Percentiles rank a stretch among this genome's conserved stretches.
These are phyloP conservation scores for Eremothecium coryli DNA, from an alignment of 1,139 yeast genomes.

Conservation along the genomic window DNA sequence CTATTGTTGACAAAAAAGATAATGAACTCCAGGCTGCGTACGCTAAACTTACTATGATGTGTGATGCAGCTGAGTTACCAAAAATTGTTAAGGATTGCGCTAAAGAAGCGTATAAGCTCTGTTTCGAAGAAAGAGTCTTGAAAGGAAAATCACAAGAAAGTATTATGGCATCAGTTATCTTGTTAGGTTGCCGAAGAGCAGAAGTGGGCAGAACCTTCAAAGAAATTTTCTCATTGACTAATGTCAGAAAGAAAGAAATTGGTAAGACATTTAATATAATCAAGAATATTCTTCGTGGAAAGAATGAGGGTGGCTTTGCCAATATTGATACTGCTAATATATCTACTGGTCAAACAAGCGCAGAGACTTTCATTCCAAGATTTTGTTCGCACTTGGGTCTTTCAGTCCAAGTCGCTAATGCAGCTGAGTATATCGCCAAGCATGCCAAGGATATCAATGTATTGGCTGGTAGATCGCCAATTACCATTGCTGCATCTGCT, in stretches of 20 bases:
- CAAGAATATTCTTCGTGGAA: conserved; percentile 64
- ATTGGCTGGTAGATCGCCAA: conserved; percentile 93
- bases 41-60: conserved; percentile 86
- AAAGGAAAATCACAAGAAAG: conserved; percentile 91
- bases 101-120: conserved; percentile 88
- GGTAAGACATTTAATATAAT: conserved; percentile 81
- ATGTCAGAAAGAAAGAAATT: conserved; percentile 89
- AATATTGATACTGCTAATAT: conserved; percentile 45
- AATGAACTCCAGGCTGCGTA: conserved; percentile 83
- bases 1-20: conserved; percentile 79
- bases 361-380: conserved; percentile 91
- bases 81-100: conserved; percentile 96
- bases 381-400: conserved; percentile 93
- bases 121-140: conserved; percentile 77
- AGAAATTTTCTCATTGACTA: conserved; percentile 92
- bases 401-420: conserved; percentile 74
- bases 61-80: conserved; percentile 93
- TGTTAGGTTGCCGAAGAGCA: conserved; percentile 91
- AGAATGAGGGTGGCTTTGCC: conserved; percentile 37
- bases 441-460: conserved; percentile 87
- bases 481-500: conserved; percentile 95
- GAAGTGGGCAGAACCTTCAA: conserved; percentile 91
- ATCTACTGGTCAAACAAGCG: conserved; percentile 81
- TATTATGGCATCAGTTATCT: conserved; percentile 93
- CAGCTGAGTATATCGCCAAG: conserved; percentile 88